Evolutionary conservation across 192 early-diverging fungal genomes (phyloP).

Genomic region (Phycomyces blakesleeanus): DNA sequence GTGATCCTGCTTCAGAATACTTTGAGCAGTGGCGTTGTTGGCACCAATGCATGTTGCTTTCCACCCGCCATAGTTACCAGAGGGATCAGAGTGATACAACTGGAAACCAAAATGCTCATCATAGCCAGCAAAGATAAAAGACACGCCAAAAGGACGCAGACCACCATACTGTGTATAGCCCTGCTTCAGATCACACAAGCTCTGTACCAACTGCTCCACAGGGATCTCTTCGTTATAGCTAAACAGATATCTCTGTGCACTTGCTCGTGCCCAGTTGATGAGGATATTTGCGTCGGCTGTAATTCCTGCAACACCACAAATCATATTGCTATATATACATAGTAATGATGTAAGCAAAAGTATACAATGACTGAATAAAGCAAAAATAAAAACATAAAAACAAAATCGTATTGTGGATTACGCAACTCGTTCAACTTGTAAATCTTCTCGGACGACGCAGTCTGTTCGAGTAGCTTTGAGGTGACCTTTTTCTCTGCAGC

Average conservation of each 20-base stretch:
- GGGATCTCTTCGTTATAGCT: constrained; percentile 92
- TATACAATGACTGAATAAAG: no score
- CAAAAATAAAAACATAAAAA: no score
- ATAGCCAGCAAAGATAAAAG: constrained; percentile 95
- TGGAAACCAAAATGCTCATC: constrained; percentile 91
- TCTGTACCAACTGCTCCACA: constrained; percentile 92
- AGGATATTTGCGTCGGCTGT: constrained; percentile 96
- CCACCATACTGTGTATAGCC: constrained; percentile 98
- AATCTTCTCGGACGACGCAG: constrained; percentile 86
- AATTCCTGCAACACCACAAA: constrained; percentile 94
- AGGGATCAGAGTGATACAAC: constrained; percentile 97
- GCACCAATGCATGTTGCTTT: constrained; percentile 97
- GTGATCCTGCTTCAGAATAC: constrained; percentile 95
- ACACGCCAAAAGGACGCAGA: constrained; percentile 97
- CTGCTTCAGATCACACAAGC: constrained; percentile 96
- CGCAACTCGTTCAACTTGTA: constrained; percentile 90
- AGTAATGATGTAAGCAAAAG: background rate
- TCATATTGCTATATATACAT: constrained; percentile 62
- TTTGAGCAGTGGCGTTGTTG: constrained; percentile 86
- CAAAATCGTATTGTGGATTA: no score
- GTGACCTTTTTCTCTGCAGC: constrained; percentile 96
- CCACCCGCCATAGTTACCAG: constrained; percentile 99
- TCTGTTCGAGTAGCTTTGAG: constrained; percentile 89
- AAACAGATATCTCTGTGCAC: constrained; percentile 85
- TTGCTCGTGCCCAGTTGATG: constrained; percentile 81